phyloP scores from a whole-genome alignment of 129 eudicot genomes.

The Glebionis coronaria region DNA sequence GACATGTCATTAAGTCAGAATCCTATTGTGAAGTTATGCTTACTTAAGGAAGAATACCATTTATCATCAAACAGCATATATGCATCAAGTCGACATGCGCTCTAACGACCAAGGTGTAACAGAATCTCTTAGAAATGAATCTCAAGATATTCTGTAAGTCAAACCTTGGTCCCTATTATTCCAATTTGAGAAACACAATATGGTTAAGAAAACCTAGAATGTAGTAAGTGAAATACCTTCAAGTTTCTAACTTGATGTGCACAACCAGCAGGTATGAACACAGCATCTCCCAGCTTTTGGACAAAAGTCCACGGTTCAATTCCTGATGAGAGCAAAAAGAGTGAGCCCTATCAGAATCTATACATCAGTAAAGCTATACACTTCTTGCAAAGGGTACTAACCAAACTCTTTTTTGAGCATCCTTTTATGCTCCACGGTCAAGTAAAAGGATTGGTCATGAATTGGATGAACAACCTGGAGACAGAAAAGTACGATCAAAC shows the following conservation, averaged over 20 bases:
- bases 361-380: slow-evolving; percentile 1
- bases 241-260: slow-evolving; percentile 53
- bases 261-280: slow-evolving; percentile 57
- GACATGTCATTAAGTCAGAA: no score
- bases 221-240: slow-evolving; percentile 29
- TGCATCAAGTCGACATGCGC: no score
- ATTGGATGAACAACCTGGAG: slow-evolving; percentile 65
- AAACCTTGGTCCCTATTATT: not conserved
- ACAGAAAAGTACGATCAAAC: no score
- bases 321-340: slow-evolving; percentile 27
- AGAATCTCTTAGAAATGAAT: no score
- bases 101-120: no score
- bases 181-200: slow-evolving; percentile 5
- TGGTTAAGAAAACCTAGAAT: not conserved
- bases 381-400: slow-evolving; percentile 20
- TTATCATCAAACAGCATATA: no score
- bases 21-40: no score
- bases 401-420: slow-evolving; percentile 71
- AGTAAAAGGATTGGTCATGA: slow-evolving; percentile 68
- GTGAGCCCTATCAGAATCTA: not conserved
- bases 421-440: slow-evolving; percentile 53
- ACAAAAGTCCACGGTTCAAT: slow-evolving; percentile 61
- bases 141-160: not conserved
- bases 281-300: slow-evolving; percentile 56
- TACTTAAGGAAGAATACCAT: no score